phyloP scores from a whole-genome alignment of 2,329 filamentous ascomycete species.

The Sarocladiaceae sp. region DNA sequence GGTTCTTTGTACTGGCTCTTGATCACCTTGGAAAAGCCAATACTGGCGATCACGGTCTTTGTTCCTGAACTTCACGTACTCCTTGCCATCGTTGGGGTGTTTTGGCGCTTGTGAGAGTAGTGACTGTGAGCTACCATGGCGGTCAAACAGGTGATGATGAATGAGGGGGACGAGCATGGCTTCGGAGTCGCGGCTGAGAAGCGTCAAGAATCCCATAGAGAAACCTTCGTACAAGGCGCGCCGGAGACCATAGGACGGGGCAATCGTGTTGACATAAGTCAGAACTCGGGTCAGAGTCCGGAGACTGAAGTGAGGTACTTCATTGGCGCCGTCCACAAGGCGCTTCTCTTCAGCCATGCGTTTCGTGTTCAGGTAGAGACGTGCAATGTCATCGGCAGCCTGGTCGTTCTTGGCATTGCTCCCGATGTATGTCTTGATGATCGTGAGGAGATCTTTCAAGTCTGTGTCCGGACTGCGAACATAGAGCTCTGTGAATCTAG shows the following conservation, averaged over 20 bases:
- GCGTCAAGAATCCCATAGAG: slow-evolving; percentile 94
- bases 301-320: slow-evolving; percentile 95
- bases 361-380: slow-evolving; percentile 86
- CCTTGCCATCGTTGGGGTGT: slow-evolving; percentile 68
- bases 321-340: slow-evolving; percentile 90
- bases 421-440: slow-evolving; percentile 85
- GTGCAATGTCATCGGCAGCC: slow-evolving; percentile 74
- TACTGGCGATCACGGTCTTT: slow-evolving; percentile 67
- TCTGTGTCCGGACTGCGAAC: slow-evolving; percentile 87
- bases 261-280: slow-evolving; percentile 81
- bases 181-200: slow-evolving; percentile 80
- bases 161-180: slow-evolving; percentile 74
- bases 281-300: slow-evolving; percentile 88
- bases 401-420: slow-evolving; percentile 68
- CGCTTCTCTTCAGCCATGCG: slow-evolving; percentile 73
- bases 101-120: slow-evolving; percentile 75
- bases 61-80: slow-evolving; percentile 76
- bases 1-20: slow-evolving; percentile 61
- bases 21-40: slow-evolving; percentile 77
- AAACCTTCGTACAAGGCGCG: slow-evolving; percentile 92
- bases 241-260: slow-evolving; percentile 77
- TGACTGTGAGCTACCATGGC: slow-evolving; percentile 61
- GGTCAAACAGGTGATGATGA: slow-evolving; percentile 71
- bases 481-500: slow-evolving; percentile 93
- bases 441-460: slow-evolving; percentile 77